Conservation (phyloP, 805 yeast genomes). For the Yarrowia sp. region DNA sequence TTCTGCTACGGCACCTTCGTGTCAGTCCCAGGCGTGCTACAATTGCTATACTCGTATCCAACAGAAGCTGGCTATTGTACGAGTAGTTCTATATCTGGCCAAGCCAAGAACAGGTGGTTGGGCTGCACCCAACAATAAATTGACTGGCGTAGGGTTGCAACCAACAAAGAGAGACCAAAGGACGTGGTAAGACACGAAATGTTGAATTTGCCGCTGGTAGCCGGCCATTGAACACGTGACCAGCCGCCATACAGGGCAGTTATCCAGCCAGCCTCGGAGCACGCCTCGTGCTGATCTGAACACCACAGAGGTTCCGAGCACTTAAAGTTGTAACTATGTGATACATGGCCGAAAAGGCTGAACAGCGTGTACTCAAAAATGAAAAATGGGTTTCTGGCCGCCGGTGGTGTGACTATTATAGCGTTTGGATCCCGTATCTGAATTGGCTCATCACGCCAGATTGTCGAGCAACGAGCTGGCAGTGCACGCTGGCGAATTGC, state of each 20-base stretch:
- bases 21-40: not conserved
- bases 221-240: no score
- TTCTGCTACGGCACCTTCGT: no score
- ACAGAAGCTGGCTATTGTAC: not conserved
- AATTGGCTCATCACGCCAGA: conserved; percentile 3
- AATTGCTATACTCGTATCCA: not conserved
- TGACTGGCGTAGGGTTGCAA: conserved; percentile 1
- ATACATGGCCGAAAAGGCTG: not conserved
- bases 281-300: not conserved
- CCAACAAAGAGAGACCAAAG: not conserved
- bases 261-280: no score
- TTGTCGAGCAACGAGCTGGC: not conserved
- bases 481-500: not conserved
- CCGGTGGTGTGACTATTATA: not conserved
- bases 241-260: no score
- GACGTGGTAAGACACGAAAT: not conserved
- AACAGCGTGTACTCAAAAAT: conserved; percentile 5
- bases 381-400: not conserved
- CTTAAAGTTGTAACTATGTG: conserved; percentile 5
- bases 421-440: not conserved
- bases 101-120: conserved; percentile 7
- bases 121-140: conserved; percentile 24
- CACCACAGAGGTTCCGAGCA: conserved; percentile 24
- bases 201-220: no score
- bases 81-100: not conserved